Percentiles rank a stretch among this genome's conserved stretches.
Evolutionary conservation across 345 rosid species (phyloP).

Genomic region (Rhodamnia argentea): DNA sequence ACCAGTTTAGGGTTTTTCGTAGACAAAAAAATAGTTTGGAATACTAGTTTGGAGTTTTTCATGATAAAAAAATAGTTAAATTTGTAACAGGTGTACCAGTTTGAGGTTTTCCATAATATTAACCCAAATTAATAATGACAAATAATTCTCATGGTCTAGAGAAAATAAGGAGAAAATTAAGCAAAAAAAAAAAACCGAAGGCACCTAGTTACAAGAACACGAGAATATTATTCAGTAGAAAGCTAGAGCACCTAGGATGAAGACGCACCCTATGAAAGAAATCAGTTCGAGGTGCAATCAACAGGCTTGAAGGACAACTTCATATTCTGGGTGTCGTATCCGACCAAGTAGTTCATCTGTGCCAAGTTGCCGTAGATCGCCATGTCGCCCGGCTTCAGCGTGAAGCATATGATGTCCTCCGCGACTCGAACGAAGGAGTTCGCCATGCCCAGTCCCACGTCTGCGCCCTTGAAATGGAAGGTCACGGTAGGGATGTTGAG

Average conservation of each 20-base stretch:
- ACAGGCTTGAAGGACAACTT: constrained; percentile 31
- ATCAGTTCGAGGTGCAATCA: constrained; percentile 21
- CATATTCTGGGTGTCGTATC: constrained; percentile 26
- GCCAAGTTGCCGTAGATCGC: constrained; percentile 30
- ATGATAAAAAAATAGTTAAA: too few species aligned
- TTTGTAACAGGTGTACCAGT: too few species aligned
- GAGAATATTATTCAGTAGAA: neutral
- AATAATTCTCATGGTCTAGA: neutral
- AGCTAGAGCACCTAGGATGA: neutral
- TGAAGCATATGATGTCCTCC: constrained; percentile 20
- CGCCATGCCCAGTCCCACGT: constrained; percentile 24
- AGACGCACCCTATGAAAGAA: neutral
- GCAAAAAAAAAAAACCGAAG: too few species aligned
- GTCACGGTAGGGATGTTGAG: neutral
- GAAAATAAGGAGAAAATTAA: neutral
- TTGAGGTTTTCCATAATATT: too few species aligned
- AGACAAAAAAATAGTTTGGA: too few species aligned
- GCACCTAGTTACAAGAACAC: neutral
- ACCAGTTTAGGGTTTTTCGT: too few species aligned
- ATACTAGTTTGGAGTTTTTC: too few species aligned
- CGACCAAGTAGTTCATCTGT: constrained; percentile 34
- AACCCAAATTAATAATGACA: neutral
- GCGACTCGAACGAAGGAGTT: constrained; percentile 24
- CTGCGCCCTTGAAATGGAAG: neutral
- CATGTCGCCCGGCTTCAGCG: constrained; percentile 11